Evolutionary conservation across 768 basidiomycete species (phyloP).

Genomic region (Boletus rubroflammeus): DNA sequence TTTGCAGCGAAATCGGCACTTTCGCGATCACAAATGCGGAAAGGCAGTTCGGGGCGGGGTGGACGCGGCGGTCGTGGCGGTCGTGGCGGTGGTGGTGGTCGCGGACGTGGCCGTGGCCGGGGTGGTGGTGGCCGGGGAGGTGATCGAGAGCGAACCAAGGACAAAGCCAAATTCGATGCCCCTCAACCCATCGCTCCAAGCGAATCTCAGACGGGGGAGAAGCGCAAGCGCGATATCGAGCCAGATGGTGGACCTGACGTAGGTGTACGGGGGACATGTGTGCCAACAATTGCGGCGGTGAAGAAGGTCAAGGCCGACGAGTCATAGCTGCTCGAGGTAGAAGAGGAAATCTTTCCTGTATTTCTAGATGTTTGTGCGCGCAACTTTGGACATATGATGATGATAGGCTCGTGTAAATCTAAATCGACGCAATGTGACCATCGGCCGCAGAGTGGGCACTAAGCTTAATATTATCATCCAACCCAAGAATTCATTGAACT

Average conservation of each 20-base stretch:
- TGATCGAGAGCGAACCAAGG: slow-evolving; percentile 17
- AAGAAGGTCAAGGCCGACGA: slow-evolving; percentile 45
- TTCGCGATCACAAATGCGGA: slow-evolving; percentile 38
- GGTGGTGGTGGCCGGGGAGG: slow-evolving; percentile 25
- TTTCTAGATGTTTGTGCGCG: no score
- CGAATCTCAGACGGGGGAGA: slow-evolving; percentile 58
- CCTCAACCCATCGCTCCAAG: slow-evolving; percentile 24
- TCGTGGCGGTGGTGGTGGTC: slow-evolving; percentile 36
- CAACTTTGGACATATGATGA: no score
- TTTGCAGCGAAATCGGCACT: slow-evolving; percentile 53
- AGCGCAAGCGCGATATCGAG: slow-evolving; percentile 73
- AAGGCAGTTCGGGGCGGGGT: slow-evolving; percentile 38
- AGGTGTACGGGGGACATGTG: slow-evolving; percentile 59
- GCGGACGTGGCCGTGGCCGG: slow-evolving; percentile 4
- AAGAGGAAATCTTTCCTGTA: background rate
- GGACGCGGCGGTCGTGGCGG: slow-evolving; percentile 44
- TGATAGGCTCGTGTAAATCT: no score
- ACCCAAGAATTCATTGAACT: no score
- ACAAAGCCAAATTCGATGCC: slow-evolving; percentile 10
- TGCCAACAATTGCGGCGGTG: slow-evolving; percentile 41
- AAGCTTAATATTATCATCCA: no score
- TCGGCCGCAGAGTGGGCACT: no score
- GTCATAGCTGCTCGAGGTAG: background rate
- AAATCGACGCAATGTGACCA: no score
- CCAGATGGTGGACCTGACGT: slow-evolving; percentile 73